These are phyloP conservation scores for Rhodocollybia butyracea DNA, from an alignment of 768 basidiomycete genomes.

Conservation along the genomic window DNA sequence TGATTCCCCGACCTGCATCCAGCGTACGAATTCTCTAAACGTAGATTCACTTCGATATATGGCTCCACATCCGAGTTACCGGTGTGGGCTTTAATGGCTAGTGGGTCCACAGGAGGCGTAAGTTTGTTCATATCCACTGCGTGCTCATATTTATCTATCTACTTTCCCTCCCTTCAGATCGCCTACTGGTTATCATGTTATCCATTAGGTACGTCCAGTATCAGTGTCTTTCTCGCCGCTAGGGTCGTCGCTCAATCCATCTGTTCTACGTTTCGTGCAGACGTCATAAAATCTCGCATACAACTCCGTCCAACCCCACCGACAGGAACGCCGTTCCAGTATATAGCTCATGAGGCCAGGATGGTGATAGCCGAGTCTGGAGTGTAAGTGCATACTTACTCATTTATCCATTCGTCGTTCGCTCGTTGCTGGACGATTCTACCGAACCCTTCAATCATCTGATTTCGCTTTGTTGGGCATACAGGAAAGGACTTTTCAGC, in stretches of 20 bases:
- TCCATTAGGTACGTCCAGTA: conserved; percentile 72
- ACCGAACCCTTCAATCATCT: background rate
- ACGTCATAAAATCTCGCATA: conserved; percentile 89
- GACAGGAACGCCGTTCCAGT: conserved; percentile 65
- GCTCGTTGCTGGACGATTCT: too few species aligned
- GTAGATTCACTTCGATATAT: conserved; percentile 61
- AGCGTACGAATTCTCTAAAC: conserved; percentile 91
- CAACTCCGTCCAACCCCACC: conserved; percentile 79
- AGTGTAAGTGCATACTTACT: conserved; percentile 40
- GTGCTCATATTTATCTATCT: too few species aligned
- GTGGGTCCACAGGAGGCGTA: conserved; percentile 82
- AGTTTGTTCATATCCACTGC: conserved; percentile 25
- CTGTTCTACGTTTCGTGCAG: conserved; percentile 29
- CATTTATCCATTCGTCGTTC: too few species aligned
- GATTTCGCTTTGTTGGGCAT: background rate
- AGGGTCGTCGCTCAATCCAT: background rate
- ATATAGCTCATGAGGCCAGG: conserved; percentile 71
- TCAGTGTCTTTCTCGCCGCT: background rate
- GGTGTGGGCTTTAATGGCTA: conserved; percentile 80
- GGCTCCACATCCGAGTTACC: conserved; percentile 71
- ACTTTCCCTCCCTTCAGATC: too few species aligned
- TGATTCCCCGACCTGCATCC: conserved; percentile 4
- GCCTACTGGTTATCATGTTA: conserved; percentile 95
- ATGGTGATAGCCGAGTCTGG: conserved; percentile 70
- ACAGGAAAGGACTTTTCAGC: conserved; percentile 64